Evolutionary conservation across 352 stramenopile genomes (phyloP).

Genomic region (Phytophthora europaea): DNA sequence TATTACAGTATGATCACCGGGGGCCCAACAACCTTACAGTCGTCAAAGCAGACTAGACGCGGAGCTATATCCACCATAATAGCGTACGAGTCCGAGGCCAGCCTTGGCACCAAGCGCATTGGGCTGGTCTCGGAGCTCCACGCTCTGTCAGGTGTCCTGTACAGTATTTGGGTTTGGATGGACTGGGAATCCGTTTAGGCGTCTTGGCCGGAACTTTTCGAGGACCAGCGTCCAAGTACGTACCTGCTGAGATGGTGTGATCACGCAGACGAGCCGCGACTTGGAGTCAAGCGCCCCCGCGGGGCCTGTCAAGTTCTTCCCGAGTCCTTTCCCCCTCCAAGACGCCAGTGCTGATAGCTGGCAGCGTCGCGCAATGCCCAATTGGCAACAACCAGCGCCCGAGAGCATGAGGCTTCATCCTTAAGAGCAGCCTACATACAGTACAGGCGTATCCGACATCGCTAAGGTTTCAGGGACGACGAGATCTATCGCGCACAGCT

Average conservation of each 20-base stretch:
- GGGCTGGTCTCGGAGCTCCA: neutral
- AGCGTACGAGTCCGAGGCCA: too few species aligned
- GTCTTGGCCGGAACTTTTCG: neutral
- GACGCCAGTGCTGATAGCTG: neutral
- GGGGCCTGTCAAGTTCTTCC: neutral
- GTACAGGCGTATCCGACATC: neutral
- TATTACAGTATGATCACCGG: neutral
- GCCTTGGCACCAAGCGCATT: neutral
- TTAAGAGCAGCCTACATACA: too few species aligned
- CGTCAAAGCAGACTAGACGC: neutral
- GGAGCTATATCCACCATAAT: too few species aligned
- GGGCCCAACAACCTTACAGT: neutral
- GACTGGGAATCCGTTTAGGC: neutral
- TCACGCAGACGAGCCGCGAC: neutral
- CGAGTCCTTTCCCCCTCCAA: too few species aligned
- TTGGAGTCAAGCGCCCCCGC: neutral
- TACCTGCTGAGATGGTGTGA: neutral
- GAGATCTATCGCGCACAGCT: neutral
- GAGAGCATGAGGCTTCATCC: neutral
- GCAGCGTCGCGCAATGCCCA: neutral
- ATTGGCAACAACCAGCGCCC: neutral
- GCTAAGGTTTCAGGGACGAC: constrained; percentile 5
- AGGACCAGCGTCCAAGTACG: neutral
- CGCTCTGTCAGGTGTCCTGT: neutral
- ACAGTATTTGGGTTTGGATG: neutral